These are phyloP conservation scores for Penicillium macrosclerotiorum DNA, from an alignment of 495 filamentous ascomycete species.

Conservation along the genomic window DNA sequence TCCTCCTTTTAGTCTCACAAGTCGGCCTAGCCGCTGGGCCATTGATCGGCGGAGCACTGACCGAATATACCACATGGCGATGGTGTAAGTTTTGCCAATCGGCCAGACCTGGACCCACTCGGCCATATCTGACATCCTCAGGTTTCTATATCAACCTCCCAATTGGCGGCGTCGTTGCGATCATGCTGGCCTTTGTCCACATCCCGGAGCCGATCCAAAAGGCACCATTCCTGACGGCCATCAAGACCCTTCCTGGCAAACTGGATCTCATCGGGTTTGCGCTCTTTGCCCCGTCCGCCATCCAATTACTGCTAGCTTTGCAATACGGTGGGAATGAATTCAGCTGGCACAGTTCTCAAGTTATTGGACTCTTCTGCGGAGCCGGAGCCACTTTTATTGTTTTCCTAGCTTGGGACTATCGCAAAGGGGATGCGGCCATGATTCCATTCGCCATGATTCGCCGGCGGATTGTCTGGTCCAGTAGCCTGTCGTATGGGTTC, in stretches of 20 bases:
- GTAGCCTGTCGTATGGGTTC: too few relatives aligned
- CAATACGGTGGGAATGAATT: slow-evolving; percentile 71
- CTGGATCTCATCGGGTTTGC: slow-evolving; percentile 19
- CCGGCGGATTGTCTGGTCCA: slow-evolving; percentile 55
- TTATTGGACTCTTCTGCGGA: slow-evolving; percentile 62
- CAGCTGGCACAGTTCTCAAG: slow-evolving; percentile 52
- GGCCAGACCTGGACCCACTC: neutral
- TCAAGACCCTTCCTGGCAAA: slow-evolving; percentile 10
- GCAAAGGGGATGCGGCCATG: slow-evolving; percentile 65
- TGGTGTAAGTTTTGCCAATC: slow-evolving; percentile 24
- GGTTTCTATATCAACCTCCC: slow-evolving; percentile 20
- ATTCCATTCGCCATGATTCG: slow-evolving; percentile 64
- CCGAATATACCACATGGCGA: slow-evolving; percentile 29
- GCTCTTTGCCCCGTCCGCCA: slow-evolving; percentile 36
- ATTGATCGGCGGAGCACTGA: slow-evolving; percentile 31
- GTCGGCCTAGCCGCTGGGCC: slow-evolving; percentile 28
- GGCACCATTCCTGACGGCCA: neutral
- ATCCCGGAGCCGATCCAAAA: slow-evolving; percentile 8
- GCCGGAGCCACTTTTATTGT: slow-evolving; percentile 52
- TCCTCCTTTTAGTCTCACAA: too few relatives aligned
- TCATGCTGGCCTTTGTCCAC: slow-evolving; percentile 19
- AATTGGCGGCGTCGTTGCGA: slow-evolving; percentile 18
- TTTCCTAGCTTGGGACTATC: slow-evolving; percentile 61
- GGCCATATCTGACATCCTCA: slow-evolving; percentile 8
- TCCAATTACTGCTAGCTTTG: slow-evolving; percentile 64